Evolutionary conservation across 2,329 filamentous ascomycete species (phyloP).

Genomic region (Monilinia fructigena): DNA sequence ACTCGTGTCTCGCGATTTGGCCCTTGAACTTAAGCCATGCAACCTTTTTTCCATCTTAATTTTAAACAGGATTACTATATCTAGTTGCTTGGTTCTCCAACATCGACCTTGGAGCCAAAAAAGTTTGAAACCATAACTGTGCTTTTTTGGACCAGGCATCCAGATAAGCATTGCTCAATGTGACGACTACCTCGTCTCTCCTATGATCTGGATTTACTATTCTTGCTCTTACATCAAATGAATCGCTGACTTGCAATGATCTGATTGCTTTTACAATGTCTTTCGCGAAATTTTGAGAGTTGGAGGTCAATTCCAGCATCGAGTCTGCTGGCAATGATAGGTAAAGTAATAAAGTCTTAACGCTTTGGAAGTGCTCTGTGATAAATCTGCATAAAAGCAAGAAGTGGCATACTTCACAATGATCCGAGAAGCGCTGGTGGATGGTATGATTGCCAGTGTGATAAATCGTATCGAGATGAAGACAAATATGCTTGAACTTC

Average conservation of each 20-base stretch:
- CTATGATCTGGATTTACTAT: not conserved
- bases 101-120: not conserved
- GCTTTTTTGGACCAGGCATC: not conserved
- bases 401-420: slow-evolving; percentile 3
- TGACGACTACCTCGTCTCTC: too few relatives aligned
- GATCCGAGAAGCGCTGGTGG: not conserved
- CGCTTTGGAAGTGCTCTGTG: slow-evolving; percentile 6
- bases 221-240: not conserved
- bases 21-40: not conserved
- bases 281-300: not conserved
- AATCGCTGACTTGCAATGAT: not conserved
- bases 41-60: too few relatives aligned
- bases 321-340: not conserved
- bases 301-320: not conserved
- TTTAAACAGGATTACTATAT: not conserved
- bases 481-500: slow-evolving; percentile 5
- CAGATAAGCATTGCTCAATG: not conserved
- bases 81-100: not conserved
- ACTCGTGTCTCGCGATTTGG: too few relatives aligned
- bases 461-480: not conserved
- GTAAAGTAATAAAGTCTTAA: not conserved
- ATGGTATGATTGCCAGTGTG: not conserved
- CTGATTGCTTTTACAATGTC: not conserved
- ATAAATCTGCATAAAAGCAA: not conserved
- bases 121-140: not conserved